Percentiles rank a stretch among this genome's conserved stretches.
Conservation (phyloP, 441 rosid species). For the Theobroma grandiflorum region DNA sequence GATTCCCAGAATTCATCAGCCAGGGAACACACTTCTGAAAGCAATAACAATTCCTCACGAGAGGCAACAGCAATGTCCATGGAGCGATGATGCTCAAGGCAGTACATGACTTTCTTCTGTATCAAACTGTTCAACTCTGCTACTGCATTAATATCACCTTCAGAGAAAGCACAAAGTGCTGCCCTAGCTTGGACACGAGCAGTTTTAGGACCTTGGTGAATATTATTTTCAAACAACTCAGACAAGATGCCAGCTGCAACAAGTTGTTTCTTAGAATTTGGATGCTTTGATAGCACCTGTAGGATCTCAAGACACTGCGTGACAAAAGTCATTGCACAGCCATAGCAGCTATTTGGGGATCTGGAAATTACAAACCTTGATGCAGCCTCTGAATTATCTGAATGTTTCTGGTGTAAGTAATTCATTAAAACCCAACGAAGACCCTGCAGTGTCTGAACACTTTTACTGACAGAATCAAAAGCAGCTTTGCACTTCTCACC, state of each 20-base stretch:
- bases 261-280: constrained; percentile 89
- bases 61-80: constrained; percentile 97
- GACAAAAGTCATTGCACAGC: constrained; percentile 97
- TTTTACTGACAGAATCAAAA: constrained; percentile 99
- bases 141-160: constrained; percentile 92
- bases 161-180: constrained; percentile 96
- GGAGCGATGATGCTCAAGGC: constrained; percentile 99
- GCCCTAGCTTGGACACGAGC: constrained; percentile 97
- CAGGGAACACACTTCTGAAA: constrained; percentile 98
- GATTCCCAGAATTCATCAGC: constrained; percentile 99
- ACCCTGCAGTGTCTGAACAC: constrained; percentile 99
- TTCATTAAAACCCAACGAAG: constrained; percentile 98
- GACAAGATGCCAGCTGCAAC: constrained; percentile 93
- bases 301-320: constrained; percentile 98
- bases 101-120: constrained; percentile 98
- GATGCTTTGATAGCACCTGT: constrained; percentile 88
- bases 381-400: constrained; percentile 66
- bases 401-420: constrained; percentile 96
- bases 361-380: constrained; percentile 95
- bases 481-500: constrained; percentile 99
- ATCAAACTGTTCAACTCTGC: constrained; percentile 92
- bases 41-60: constrained; percentile 96
- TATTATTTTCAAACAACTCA: constrained; percentile 97
- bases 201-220: constrained; percentile 98
- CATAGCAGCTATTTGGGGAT: constrained; percentile 97